Evolutionary conservation across 2,329 filamentous ascomycete species (phyloP).

Genomic region (Diaporthe citri): DNA sequence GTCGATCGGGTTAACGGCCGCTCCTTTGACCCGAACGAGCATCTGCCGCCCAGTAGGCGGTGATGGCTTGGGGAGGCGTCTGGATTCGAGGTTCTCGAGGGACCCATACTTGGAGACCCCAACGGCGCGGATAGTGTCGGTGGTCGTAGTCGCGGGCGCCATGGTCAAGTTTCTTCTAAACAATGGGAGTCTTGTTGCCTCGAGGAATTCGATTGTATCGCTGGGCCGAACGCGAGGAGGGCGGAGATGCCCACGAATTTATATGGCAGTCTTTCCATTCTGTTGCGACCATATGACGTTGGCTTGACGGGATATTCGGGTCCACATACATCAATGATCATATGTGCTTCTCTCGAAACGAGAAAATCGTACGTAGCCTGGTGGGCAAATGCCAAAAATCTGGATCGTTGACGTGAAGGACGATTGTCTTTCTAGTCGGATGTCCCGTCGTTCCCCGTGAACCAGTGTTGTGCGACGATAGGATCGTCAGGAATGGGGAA

Average conservation of each 20-base stretch:
- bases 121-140: conserved; percentile 42
- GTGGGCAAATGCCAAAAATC: neutral
- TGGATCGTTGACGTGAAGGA: neutral
- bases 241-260: neutral
- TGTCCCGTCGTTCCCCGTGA: neutral
- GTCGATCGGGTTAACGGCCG: conserved; percentile 54
- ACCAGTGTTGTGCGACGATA: neutral
- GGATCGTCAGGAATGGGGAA: conserved; percentile 2
- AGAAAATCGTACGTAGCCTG: neutral
- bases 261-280: neutral
- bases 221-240: neutral
- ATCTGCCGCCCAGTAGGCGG: conserved; percentile 44
- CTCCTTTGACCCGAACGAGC: conserved; percentile 46
- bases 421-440: neutral
- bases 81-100: conserved; percentile 42
- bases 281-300: conserved; percentile 15
- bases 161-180: neutral
- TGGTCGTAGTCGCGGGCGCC: neutral
- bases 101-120: conserved; percentile 44
- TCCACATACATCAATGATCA: neutral
- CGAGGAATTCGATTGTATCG: neutral
- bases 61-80: conserved; percentile 39
- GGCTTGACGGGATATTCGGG: neutral
- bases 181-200: neutral
- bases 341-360: neutral